Base-by-base conservation (phyloP, 805 yeast genomes). In the Nakazawaea ernobii region DNA sequence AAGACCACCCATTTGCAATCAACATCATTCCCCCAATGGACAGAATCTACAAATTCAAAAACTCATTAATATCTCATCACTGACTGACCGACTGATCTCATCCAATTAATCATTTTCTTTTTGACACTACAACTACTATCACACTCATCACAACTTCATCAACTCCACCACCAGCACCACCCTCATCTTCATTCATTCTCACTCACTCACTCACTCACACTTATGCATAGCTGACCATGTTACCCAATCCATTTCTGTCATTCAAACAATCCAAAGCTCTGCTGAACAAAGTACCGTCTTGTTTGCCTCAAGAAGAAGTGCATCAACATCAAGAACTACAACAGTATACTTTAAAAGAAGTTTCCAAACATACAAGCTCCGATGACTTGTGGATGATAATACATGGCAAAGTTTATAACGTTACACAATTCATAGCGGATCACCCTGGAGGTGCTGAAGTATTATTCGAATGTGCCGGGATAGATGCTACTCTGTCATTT, bases 401-500 rank as follows among this genome's bases (percentile, higher is more conserved):
- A 41, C 78, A 79, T 56, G 83, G 82, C 51, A 79, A 80, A 56
- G 86, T 85, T 24, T 86, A 84, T 63, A 75, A 86, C 59, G 71
- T 80, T 33, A 74, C 87, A 15, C 53, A 60, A 37, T 73, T 85
- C 51, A 60, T 80, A 13, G 75, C 68, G 40, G 73, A 71, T 46
- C 94, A 85, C 65, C 92, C 94, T 26, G 96, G 96, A 61, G 96
- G 96, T 49, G 84, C 82, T 48, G 96, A 87, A 61, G 86, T 87
- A 30, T 71, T 88, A 49, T 66, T 79, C 43, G 95, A 87, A 56
- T 75, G 80, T 60, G 95, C 86, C 30, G 96, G 96, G 39, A 74
- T 75, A 50, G 96, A 89, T 62, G 91, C 90, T 46, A 80, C 87
- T 11, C 68, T 62, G 42, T 77, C 82, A 24, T 82, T 81, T 54